Percentiles rank a stretch among this genome's conserved stretches.
These are phyloP conservation scores for Echinochloa phyllopogon DNA, from an alignment of 176 grass and related monocot genomes.

Conservation along the genomic window DNA sequence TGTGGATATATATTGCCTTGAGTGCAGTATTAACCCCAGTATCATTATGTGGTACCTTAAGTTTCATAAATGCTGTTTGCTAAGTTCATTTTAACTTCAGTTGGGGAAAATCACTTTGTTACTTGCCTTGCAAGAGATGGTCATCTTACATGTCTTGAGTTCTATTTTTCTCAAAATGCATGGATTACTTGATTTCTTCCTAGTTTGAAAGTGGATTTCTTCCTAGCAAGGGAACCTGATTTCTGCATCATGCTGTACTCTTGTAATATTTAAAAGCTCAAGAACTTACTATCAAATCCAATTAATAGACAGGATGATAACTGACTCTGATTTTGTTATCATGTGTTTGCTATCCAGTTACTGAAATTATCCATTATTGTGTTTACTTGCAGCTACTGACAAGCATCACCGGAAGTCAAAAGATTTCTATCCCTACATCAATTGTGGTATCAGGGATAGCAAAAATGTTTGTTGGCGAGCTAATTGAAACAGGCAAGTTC, in stretches of 20 bases:
- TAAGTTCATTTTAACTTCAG: not conserved
- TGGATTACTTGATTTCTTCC: not conserved
- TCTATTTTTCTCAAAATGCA: not conserved
- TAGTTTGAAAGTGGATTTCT: not conserved
- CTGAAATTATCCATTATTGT: slow-evolving; percentile 1
- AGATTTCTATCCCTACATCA: slow-evolving; percentile 70
- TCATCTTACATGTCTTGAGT: slow-evolving; percentile 18
- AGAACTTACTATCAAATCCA: not conserved
- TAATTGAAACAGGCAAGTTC: slow-evolving; percentile 86
- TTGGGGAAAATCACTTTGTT: not conserved
- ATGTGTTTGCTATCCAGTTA: slow-evolving; percentile 4
- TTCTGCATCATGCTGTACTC: slow-evolving; percentile 3
- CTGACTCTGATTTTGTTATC: not conserved
- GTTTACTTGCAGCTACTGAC: slow-evolving; percentile 65
- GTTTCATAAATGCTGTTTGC: not conserved
- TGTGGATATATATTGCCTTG: not conserved
- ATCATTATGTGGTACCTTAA: not conserved
- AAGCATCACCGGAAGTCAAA: slow-evolving; percentile 84
- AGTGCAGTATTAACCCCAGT: not conserved
- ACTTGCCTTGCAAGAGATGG: not conserved
- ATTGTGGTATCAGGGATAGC: slow-evolving; percentile 84
- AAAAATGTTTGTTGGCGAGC: slow-evolving; percentile 91
- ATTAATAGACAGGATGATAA: not conserved
- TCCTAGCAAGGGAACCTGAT: not conserved
- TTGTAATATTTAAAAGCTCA: not conserved